phyloP scores from a whole-genome alignment of 163 green algal species.

The Scenedesmus sp. region DNA sequence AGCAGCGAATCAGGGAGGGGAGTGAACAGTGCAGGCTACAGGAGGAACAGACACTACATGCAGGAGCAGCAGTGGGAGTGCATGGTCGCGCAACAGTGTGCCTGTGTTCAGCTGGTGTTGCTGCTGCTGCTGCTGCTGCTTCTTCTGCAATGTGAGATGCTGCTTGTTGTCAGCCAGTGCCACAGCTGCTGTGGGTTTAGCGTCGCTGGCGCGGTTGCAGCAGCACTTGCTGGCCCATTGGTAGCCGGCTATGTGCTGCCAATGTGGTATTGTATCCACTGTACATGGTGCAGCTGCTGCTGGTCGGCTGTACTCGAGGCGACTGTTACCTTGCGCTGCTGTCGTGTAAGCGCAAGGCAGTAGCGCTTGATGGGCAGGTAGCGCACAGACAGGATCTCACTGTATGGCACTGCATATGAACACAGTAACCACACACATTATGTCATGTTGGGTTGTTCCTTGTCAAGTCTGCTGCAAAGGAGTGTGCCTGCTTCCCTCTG shows the following conservation, averaged over 20 bases:
- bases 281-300: not conserved
- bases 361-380: slow-evolving; percentile 51
- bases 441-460: too few species aligned
- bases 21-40: not conserved
- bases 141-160: too few species aligned
- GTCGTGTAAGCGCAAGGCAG: not conserved
- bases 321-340: slow-evolving; percentile 20
- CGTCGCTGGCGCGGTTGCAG: not conserved
- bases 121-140: too few species aligned
- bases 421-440: too few species aligned
- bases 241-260: not conserved
- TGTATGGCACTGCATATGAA: slow-evolving; percentile 40
- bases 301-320: not conserved
- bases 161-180: not conserved
- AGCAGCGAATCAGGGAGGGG: not conserved
- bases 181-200: not conserved
- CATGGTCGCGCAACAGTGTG: too few species aligned
- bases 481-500: not conserved
- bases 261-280: not conserved
- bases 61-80: too few species aligned
- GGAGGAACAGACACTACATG: not conserved
- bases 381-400: slow-evolving; percentile 29
- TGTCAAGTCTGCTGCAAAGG: too few species aligned
- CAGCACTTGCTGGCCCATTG: not conserved
- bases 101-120: not conserved